Evolutionary conservation across 306 rosid species (phyloP), one percentile per base, ranked within the genome.

Genomic region (Urtica urens): DNA sequence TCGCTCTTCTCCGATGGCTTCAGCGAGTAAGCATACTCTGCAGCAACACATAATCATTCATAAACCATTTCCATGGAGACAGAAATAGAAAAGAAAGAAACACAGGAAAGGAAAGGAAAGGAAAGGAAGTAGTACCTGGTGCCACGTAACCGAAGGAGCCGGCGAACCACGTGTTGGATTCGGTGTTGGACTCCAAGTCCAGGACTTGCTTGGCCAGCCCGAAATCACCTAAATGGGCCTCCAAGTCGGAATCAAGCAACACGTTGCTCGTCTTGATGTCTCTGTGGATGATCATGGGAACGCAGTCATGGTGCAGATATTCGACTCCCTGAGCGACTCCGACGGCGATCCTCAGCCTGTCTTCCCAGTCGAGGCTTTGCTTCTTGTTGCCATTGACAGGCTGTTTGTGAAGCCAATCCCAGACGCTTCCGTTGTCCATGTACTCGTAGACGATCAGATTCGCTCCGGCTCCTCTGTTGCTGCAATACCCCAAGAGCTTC

Each of bases 81-180:
- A n/a, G n/a, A n/a, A n/a, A n/a, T n/a, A 18, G 30, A 15, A 10
- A 6, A 38, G 62, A 39, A 42, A 59, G 30, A 47, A 16, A 10
- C 15, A 38, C 31, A 48, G 31, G 51, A 46, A 25, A 46, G 22
- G 51, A 41, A 44, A 5, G 9, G 23, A 23, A 13, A 45, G 57
- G 19, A 21, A 13, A 16, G 17, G 3, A 51, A 37, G 58, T 48
- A 7, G 10, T 73, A 88, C 97, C 97, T 78, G 99, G 99, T 38
- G 99, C 95, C 17, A 82, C 66, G 70, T 90, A 90, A 62, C 99
- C 99, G 3, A 53, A 90, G 46, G 99, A 90, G 6, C 99, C 94
- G 4, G 95, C 95, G 51, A 90, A 85, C 78, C 75, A 71, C 49
- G 87, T 69, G 48, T 71, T 77, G 0, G 94, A 79, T 50, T 81